phyloP scores from a whole-genome alignment of 2,329 filamentous ascomycete species.

The Ophiostoma perfectum region DNA sequence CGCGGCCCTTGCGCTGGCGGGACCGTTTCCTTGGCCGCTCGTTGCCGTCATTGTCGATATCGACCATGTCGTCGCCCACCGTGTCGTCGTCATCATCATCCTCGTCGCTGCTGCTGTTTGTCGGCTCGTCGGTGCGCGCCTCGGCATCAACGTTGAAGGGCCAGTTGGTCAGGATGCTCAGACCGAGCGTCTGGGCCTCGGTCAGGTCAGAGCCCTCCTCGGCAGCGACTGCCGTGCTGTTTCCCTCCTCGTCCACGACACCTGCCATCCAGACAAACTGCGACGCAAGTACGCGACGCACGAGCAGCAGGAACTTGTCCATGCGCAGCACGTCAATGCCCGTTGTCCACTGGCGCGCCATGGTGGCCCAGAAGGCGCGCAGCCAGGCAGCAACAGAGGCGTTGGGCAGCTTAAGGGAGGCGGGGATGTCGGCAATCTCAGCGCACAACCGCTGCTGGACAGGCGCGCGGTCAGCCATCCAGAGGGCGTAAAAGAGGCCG shows the following conservation, averaged over 20 bases:
- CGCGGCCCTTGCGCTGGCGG: slow-evolving; percentile 27
- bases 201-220: slow-evolving; percentile 15
- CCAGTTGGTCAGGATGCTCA: slow-evolving; percentile 40
- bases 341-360: slow-evolving; percentile 63
- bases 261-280: slow-evolving; percentile 50
- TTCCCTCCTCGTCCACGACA: slow-evolving; percentile 25
- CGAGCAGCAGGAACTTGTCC: slow-evolving; percentile 88
- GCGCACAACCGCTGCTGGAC: slow-evolving; percentile 78
- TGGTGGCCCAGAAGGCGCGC: slow-evolving; percentile 64
- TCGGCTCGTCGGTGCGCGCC: slow-evolving; percentile 35
- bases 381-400: slow-evolving; percentile 46
- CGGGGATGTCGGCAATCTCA: slow-evolving; percentile 63
- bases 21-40: slow-evolving; percentile 29
- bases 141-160: slow-evolving; percentile 36
- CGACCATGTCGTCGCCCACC: slow-evolving; percentile 3
- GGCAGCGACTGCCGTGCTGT: neutral
- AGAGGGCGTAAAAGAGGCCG: slow-evolving; percentile 86
- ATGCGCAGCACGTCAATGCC: slow-evolving; percentile 69
- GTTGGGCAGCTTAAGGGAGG: slow-evolving; percentile 43
- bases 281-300: slow-evolving; percentile 71
- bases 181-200: slow-evolving; percentile 32
- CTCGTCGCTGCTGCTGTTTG: slow-evolving; percentile 29
- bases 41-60: slow-evolving; percentile 25
- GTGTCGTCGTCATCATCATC: slow-evolving; percentile 32
- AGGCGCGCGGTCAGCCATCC: slow-evolving; percentile 87